Conservation (phyloP, 805 yeast species). For the Candida silvicultrix region DNA sequence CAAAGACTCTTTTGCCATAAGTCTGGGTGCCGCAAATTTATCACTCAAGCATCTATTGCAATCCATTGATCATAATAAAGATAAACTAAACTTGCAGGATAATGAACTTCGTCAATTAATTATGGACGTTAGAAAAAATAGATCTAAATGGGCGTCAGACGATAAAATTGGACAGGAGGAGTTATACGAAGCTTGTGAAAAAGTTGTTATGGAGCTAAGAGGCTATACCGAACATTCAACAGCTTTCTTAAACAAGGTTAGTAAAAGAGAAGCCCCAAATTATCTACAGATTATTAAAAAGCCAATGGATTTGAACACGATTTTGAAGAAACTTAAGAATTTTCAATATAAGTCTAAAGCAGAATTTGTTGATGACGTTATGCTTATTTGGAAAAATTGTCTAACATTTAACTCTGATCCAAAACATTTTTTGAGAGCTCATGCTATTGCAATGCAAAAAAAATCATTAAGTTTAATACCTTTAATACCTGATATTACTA, state of each 20-base stretch:
- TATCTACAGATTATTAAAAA: constrained; percentile 82
- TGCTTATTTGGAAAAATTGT: constrained; percentile 95
- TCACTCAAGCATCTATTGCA: constrained; percentile 75
- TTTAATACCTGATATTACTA: constrained; percentile 80
- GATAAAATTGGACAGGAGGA: constrained; percentile 97
- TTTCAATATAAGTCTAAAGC: constrained; percentile 79
- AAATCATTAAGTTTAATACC: constrained; percentile 72
- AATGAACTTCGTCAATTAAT: constrained; percentile 77
- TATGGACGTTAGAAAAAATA: constrained; percentile 87
- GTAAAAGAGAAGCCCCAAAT: constrained; percentile 96
- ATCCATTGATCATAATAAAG: constrained; percentile 73
- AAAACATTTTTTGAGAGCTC: constrained; percentile 80
- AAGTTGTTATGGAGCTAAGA: constrained; percentile 83
- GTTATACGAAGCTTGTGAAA: constrained; percentile 94
- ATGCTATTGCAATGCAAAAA: constrained; percentile 95
- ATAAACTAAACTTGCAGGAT: constrained; percentile 70
- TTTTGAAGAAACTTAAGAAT: constrained; percentile 78
- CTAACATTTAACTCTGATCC: constrained; percentile 92
- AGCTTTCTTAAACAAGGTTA: constrained; percentile 92
- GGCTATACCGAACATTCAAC: constrained; percentile 95
- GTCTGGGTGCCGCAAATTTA: constrained; percentile 67
- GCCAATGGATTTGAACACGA: constrained; percentile 97
- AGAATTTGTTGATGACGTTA: constrained; percentile 91
- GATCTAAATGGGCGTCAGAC: constrained; percentile 98
- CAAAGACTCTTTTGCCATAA: constrained; percentile 29